A percentile compares a stretch with the other conserved stretches of the same genome.
These are phyloP conservation scores for Psilocybe azurescens DNA, from an alignment of 768 basidiomycete genomes.

Conservation along the genomic window DNA sequence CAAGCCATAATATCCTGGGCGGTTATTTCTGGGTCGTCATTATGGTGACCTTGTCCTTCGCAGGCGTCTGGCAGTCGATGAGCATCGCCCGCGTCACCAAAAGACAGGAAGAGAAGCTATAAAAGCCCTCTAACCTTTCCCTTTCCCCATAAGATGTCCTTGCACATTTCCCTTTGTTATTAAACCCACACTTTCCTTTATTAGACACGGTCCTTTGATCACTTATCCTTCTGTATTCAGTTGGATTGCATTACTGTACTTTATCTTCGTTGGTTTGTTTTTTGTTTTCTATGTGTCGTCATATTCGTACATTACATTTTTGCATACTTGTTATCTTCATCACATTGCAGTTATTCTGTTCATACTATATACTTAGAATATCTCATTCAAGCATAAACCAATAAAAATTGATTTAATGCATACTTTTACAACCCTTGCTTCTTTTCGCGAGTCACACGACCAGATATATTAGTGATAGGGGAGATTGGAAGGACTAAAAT, in stretches of 20 bases:
- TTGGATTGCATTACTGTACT: background rate
- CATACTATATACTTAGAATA: too few species aligned
- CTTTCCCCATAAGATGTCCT: background rate
- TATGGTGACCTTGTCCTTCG: constrained; percentile 1
- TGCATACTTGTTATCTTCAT: background rate
- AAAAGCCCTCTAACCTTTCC: background rate
- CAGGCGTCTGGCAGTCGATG: background rate
- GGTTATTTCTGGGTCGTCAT: constrained; percentile 3
- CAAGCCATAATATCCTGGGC: constrained; percentile 5
- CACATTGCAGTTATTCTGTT: background rate
- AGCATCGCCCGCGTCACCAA: background rate
- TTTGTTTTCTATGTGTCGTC: background rate
- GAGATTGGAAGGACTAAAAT: too few species aligned
- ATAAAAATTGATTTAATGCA: too few species aligned
- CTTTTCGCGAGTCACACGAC: too few species aligned
- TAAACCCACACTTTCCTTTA: too few species aligned
- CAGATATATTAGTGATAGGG: too few species aligned
- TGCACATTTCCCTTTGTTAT: too few species aligned
- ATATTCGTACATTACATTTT: background rate
- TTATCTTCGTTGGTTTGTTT: background rate
- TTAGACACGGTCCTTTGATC: too few species aligned
- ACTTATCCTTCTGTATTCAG: too few species aligned
- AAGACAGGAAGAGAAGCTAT: background rate
- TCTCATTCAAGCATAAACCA: too few species aligned
- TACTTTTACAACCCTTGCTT: too few species aligned